Evolutionary conservation across 148 eudicot species (phyloP).

Genomic region (Suaeda aralocaspica): DNA sequence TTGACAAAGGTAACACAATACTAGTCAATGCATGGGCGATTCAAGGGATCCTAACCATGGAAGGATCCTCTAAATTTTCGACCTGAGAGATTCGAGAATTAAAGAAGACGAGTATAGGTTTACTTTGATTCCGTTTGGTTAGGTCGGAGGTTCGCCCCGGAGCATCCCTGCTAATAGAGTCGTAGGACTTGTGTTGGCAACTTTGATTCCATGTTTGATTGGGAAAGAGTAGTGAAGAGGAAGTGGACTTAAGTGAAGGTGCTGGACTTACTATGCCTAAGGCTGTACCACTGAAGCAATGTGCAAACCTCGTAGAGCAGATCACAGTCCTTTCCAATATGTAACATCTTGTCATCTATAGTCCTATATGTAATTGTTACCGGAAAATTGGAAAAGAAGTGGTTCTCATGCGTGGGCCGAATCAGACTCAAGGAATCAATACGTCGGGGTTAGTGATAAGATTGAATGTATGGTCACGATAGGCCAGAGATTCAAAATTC

Average conservation of each 20-base stretch:
- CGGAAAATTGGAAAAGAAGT: no score
- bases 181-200: constrained; percentile 15
- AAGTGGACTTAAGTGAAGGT: constrained; percentile 23
- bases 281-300: constrained; percentile 18
- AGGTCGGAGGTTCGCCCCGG: constrained; percentile 28
- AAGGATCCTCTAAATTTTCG: constrained; percentile 15
- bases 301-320: constrained; percentile 16
- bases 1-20: constrained; percentile 14
- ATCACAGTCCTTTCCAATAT: not conserved
- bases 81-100: constrained; percentile 20
- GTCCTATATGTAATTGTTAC: no score
- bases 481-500: no score
- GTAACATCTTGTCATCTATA: not conserved
- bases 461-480: no score
- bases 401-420: no score
- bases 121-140: constrained; percentile 22
- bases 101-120: constrained; percentile 11
- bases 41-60: constrained; percentile 19
- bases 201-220: constrained; percentile 27
- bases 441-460: no score
- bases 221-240: constrained; percentile 14
- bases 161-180: constrained; percentile 14
- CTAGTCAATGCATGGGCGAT: no score
- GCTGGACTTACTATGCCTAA: constrained; percentile 28
- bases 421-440: no score